Evolutionary conservation across 2,329 filamentous ascomycete species (phyloP).

Genomic region (Huntiella abstrusa): DNA sequence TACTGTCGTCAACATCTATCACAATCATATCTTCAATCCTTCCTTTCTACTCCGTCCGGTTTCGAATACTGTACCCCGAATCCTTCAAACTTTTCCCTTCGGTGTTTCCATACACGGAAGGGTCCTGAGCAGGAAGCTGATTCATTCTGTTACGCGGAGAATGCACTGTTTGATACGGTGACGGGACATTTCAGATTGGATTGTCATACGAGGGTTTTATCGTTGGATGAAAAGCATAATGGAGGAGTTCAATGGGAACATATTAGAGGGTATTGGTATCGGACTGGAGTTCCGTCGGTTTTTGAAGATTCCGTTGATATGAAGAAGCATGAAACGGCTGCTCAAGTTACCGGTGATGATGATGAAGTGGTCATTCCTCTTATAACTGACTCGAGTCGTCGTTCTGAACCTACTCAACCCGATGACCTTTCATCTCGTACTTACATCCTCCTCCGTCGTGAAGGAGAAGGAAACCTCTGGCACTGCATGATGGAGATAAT

Average conservation of each 20-base stretch:
- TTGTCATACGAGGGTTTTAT: background rate
- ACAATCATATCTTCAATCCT: background rate
- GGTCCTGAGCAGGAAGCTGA: conserved; percentile 12
- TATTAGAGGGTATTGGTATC: conserved; percentile 17
- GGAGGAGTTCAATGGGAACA: background rate
- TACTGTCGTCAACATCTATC: conserved; percentile 7
- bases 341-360: background rate
- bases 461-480: conserved; percentile 19
- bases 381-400: no score
- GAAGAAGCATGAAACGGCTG: background rate
- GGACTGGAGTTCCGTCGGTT: conserved; percentile 16
- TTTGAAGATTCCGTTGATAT: conserved; percentile 13
- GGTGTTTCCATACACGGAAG: conserved; percentile 16
- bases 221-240: background rate
- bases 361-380: no score
- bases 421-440: background rate
- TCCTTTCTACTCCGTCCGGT: background rate
- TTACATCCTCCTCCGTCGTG: conserved; percentile 15
- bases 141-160: conserved; percentile 15
- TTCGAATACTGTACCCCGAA: conserved; percentile 2
- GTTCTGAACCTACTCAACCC: background rate
- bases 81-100: background rate
- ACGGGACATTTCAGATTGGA: background rate
- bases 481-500: conserved; percentile 20
- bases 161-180: conserved; percentile 13